A percentile compares a stretch with the other conserved stretches of the same genome.
phyloP scores from a whole-genome alignment of 2,329 filamentous ascomycete genomes.

The Acephala macrosclerotiorum region DNA sequence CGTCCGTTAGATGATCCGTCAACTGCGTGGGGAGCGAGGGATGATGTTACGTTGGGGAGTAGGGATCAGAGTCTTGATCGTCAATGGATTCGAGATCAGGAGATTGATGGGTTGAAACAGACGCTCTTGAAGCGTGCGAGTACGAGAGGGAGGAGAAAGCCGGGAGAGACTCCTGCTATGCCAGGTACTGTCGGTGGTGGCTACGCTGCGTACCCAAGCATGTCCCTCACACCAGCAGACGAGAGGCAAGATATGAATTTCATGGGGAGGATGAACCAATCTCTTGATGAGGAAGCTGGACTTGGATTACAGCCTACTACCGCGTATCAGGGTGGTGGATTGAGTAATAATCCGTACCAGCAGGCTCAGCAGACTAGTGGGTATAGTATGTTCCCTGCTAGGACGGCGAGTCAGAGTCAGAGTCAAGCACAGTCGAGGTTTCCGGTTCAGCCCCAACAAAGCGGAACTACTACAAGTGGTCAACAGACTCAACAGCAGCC shows the following conservation, averaged over 20 bases:
- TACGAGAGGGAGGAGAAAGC: slow-evolving; percentile 40
- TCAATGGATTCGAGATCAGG: slow-evolving; percentile 22
- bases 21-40: slow-evolving; percentile 42
- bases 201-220: slow-evolving; percentile 12
- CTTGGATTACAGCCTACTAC: background rate
- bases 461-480: background rate
- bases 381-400: slow-evolving; percentile 22
- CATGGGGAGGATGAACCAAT: background rate
- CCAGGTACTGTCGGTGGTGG: background rate
- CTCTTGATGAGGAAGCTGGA: slow-evolving; percentile 38
- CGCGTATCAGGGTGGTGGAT: background rate
- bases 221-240: slow-evolving; percentile 30
- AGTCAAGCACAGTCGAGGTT: background rate
- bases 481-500: background rate
- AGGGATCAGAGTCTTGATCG: slow-evolving; percentile 19
- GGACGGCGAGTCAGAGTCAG: background rate
- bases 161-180: slow-evolving; percentile 37
- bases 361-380: slow-evolving; percentile 11
- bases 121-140: slow-evolving; percentile 40
- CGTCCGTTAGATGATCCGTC: slow-evolving; percentile 35
- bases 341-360: slow-evolving; percentile 12
- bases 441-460: slow-evolving; percentile 9
- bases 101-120: slow-evolving; percentile 35
- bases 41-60: slow-evolving; percentile 30
- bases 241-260: slow-evolving; percentile 1